Evolutionary conservation across 306 rosid species (phyloP).

Genomic region (Canavalia gladiata): DNA sequence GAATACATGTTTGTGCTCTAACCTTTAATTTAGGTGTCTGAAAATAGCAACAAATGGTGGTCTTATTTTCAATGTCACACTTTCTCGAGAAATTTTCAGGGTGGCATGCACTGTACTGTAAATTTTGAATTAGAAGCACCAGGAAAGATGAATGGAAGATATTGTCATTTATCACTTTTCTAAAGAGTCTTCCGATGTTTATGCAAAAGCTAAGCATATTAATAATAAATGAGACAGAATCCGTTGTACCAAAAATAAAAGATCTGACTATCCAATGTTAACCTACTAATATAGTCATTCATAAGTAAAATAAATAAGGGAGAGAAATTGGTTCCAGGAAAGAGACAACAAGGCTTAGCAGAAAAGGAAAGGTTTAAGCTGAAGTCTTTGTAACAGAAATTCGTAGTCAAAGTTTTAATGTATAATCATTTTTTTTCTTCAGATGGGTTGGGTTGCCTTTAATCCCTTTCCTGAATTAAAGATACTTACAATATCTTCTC

Average conservation of each 20-base stretch:
- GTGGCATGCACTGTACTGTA: neutral
- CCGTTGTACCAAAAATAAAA: neutral
- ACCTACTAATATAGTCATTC: constrained; percentile 4
- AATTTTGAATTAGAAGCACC: constrained; percentile 20
- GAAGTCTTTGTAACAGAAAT: constrained; percentile 9
- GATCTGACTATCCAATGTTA: neutral
- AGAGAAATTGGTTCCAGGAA: neutral
- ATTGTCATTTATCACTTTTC: constrained; percentile 22
- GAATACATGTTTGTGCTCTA: neutral
- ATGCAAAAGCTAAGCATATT: neutral
- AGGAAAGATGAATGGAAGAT: constrained; percentile 29
- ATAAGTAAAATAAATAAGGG: constrained; percentile 10
- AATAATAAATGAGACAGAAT: neutral
- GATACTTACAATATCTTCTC: neutral
- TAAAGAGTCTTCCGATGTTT: neutral
- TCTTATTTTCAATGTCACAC: constrained; percentile 20
- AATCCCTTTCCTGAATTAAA: constrained; percentile 24
- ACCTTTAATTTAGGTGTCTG: constrained; percentile 25
- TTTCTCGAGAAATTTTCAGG: constrained; percentile 22
- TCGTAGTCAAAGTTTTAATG: neutral
- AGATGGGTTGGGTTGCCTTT: constrained; percentile 26
- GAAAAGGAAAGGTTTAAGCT: constrained; percentile 1
- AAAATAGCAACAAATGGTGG: constrained; percentile 5
- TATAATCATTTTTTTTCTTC: neutral
- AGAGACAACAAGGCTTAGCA: neutral